Conservation (phyloP, 202 grass and related monocot species). For the Bolboschoenoplectus hybrid region DNA sequence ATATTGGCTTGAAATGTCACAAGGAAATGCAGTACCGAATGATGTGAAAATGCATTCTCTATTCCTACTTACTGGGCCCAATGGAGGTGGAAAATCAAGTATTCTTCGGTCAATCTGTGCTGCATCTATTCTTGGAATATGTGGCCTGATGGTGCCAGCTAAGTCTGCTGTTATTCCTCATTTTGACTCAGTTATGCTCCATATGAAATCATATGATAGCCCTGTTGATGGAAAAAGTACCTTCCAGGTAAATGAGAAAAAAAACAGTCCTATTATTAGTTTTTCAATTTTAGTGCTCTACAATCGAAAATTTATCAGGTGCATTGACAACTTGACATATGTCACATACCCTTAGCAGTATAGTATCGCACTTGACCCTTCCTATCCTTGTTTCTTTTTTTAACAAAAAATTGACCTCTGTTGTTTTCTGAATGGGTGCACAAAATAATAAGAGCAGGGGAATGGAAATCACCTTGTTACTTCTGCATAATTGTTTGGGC, state of each 20-base stretch:
- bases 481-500: slow-evolving; percentile 5
- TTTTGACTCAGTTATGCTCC: slow-evolving; percentile 94
- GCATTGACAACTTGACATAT: neutral
- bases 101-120: slow-evolving; percentile 93
- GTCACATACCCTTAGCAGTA: neutral
- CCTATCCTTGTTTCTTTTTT: neutral
- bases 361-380: neutral
- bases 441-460: neutral
- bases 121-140: slow-evolving; percentile 86
- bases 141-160: slow-evolving; percentile 96
- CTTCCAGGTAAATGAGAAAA: slow-evolving; percentile 68
- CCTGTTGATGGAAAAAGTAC: slow-evolving; percentile 95
- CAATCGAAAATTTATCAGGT: neutral
- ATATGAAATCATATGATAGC: slow-evolving; percentile 97
- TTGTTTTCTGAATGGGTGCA: neutral
- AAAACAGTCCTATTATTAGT: neutral
- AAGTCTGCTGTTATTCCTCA: slow-evolving; percentile 71
- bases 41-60: slow-evolving; percentile 79
- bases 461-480: neutral
- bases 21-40: slow-evolving; percentile 86
- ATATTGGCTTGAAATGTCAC: slow-evolving; percentile 83
- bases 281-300: neutral
- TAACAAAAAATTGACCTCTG: neutral
- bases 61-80: slow-evolving; percentile 90
- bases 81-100: slow-evolving; percentile 98